These are phyloP conservation scores for Cryphonectria radicalis DNA, from an alignment of 2,329 filamentous ascomycete species.

Conservation along the genomic window DNA sequence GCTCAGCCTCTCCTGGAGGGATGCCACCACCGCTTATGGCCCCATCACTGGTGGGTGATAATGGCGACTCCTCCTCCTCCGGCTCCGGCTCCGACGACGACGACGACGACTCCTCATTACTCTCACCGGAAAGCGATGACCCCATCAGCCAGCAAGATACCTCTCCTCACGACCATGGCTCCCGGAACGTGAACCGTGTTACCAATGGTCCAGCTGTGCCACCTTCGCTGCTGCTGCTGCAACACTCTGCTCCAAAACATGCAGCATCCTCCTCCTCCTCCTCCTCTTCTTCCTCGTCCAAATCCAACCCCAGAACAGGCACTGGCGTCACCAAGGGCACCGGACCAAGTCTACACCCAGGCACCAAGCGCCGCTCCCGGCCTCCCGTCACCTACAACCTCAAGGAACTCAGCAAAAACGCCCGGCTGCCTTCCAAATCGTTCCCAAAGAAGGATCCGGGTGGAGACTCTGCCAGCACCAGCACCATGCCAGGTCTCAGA, in stretches of 20 bases:
- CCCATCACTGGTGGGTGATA: background rate
- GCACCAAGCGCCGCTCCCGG: background rate
- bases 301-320: background rate
- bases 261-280: background rate
- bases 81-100: too few species aligned
- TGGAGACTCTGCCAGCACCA: background rate
- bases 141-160: background rate
- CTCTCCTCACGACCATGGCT: too few species aligned
- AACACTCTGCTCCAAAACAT: background rate
- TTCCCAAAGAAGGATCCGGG: background rate
- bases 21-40: background rate
- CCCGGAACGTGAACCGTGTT: too few species aligned
- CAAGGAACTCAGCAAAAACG: constrained; percentile 11
- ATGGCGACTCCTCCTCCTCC: background rate
- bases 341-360: background rate
- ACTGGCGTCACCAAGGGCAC: background rate
- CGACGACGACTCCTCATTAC: background rate
- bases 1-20: background rate
- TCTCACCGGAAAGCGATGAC: background rate
- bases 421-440: background rate
- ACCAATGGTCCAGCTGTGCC: background rate
- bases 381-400: constrained; percentile 17
- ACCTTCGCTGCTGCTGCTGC: background rate
- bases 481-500: too few species aligned
- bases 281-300: background rate